phyloP scores from a whole-genome alignment of 2,329 filamentous ascomycete species.

The Ophiocordyceps camponoti-leonardi region DNA sequence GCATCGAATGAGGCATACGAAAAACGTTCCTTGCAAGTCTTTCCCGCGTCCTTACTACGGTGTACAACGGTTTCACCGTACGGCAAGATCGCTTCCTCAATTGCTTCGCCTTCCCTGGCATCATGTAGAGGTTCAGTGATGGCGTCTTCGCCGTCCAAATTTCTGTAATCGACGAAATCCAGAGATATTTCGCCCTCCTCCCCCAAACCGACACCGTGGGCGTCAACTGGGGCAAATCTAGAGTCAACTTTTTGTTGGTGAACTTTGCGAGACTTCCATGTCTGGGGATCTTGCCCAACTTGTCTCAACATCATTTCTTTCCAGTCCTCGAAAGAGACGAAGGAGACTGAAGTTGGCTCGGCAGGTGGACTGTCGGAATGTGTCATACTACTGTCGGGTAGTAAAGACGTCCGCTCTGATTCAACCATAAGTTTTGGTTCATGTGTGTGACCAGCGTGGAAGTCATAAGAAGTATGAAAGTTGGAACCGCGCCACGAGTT shows the following conservation, averaged over 20 bases:
- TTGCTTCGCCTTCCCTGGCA: conserved; percentile 6
- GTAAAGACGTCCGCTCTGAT: not conserved
- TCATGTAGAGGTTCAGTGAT: not conserved
- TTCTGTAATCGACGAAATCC: conserved; percentile 27
- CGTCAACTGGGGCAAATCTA: conserved; percentile 40
- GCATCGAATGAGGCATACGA: conserved; percentile 97
- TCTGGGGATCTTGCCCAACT: conserved; percentile 54
- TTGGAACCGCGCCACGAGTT: conserved; percentile 19
- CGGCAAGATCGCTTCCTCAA: conserved; percentile 21
- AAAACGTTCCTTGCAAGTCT: conserved; percentile 93
- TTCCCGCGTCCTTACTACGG: conserved; percentile 83
- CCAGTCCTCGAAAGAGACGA: conserved; percentile 97
- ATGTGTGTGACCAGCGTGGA: not conserved
- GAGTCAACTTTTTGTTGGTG: conserved; percentile 29
- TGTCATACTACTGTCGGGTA: not conserved
- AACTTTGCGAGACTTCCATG: conserved; percentile 46
- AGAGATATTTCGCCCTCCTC: conserved; percentile 72
- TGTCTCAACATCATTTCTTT: conserved; percentile 83
- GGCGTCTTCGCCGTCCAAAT: conserved; percentile 2
- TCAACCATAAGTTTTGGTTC: not conserved
- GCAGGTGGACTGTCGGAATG: not conserved
- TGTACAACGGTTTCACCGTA: conserved; percentile 34
- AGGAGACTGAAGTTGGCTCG: conserved; percentile 25
- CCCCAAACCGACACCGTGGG: conserved; percentile 54
- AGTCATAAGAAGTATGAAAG: not conserved